Conservation (phyloP, 1,139 yeast species). For the Geotrichum phurueaensis region DNA sequence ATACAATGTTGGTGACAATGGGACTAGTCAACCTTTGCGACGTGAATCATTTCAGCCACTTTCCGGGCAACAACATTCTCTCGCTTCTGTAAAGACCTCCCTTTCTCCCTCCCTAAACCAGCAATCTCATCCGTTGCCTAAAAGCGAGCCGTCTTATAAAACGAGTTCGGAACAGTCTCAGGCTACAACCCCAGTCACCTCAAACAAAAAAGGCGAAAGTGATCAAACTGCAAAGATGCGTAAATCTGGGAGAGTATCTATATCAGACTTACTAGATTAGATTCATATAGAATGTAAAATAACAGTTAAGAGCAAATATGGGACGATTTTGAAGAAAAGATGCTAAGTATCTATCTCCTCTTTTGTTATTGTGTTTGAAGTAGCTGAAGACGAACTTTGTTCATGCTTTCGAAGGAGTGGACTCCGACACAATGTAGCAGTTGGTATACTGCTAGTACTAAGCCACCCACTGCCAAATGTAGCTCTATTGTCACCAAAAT, state of each 20-base stretch:
- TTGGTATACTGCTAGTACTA: not conserved
- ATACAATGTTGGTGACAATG: not conserved
- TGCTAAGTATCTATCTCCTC: not conserved
- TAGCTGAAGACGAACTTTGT: not conserved
- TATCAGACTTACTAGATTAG: conserved; percentile 3
- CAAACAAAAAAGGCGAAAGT: not conserved
- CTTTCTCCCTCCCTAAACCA: not conserved
- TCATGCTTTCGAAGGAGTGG: not conserved
- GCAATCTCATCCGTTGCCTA: not conserved
- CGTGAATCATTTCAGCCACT: not conserved
- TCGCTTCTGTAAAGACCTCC: not conserved
- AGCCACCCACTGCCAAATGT: not conserved
- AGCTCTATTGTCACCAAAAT: not conserved
- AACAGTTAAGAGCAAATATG: not conserved
- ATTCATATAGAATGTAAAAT: not conserved
- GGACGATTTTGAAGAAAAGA: not conserved
- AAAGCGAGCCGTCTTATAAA: too few relatives aligned
- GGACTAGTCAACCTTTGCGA: not conserved
- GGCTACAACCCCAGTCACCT: not conserved
- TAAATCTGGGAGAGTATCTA: conserved; percentile 3
- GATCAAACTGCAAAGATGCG: not conserved
- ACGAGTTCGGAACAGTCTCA: not conserved
- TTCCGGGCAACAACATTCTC: not conserved
- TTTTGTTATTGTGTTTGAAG: not conserved
- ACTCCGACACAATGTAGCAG: not conserved